Base-by-base conservation (phyloP, 441 rosid species). In the Gossypium trilobum region DNA sequence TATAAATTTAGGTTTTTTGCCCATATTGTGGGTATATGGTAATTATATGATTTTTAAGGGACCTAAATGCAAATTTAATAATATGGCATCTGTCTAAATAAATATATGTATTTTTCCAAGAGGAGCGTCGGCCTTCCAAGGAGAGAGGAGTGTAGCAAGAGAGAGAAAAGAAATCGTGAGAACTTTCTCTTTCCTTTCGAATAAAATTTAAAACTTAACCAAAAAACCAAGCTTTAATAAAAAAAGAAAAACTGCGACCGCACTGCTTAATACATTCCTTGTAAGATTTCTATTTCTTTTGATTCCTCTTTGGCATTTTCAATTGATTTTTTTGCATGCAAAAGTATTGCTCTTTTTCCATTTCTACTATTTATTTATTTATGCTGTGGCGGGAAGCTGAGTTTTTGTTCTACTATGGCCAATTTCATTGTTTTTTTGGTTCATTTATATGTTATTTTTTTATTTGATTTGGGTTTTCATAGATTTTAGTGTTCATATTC, bases 361-460 rank as follows among this genome's bases (percentile, higher is more conserved):
- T 29, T 67, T 17, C 0, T 11, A 7, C 44, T 74, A 11, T 25
- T 42, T 65, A 7, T 50, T 46, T 11, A 50, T 23, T 4, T 60
- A 36, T 17, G 54, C 69, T 78, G 78, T 85, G 88, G 85, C 86
- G 86, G 86, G 85, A 81, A 81, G 56, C 14, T 20, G 23, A 70
- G 72, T 68, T 74, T 65, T 67, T 73, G 46, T 54, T 54, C 50
- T 14, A 5, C 63, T 73, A 25, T 63, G 50, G 71, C 74, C 31
- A 54, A 66, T 77, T 77, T 78, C 57, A 11, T 61, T 72, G 71
- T 36, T 46, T 23, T 71, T 27, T 14, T 5, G 31, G 5, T 70
- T 62, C 29, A 5, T 46, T 16, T 22, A 51, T 16, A 8, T 27
- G 46, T 51, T 22, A 1, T 46, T 62, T 23, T 17, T 23, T 27